Evolutionary conservation across 192 early-diverging fungal genomes (phyloP), one percentile per base, ranked within the genome.

Genomic region (Nowakowskiella sp.): DNA sequence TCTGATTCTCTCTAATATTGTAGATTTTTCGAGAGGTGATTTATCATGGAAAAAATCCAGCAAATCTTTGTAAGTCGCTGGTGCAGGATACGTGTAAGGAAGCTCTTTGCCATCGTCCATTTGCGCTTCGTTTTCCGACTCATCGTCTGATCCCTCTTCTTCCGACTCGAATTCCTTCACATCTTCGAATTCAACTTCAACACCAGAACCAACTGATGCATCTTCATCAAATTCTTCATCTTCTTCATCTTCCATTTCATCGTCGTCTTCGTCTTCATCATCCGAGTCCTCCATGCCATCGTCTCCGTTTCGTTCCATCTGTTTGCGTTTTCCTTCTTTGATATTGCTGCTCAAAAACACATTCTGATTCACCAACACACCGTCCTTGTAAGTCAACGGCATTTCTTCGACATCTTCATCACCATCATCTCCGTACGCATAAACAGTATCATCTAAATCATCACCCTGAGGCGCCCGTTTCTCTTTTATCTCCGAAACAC

Each of bases 41-140:
- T 86, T 77, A 33, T 67, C 71, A 22, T 81, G 61, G 5, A 91
- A 60, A 13, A 93, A 70, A 42, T 65, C 58, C 28, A 84, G 55
- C 51, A 94, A 88, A 31, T 88, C 73, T 16, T 64, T 67, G 47
- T 87, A 83, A 29, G 80, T 75, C 3, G 66, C 67, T 1, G 95
- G 95, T 26, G 88, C 90, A 0, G 72, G 57, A 60, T 94, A 95
- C 8, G 86, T 91, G 61, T 73, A 96, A 1, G 91, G 89, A 39
- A 94, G 54, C 52, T 87, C 85, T 6, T 39, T 46, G 19, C 44
- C 65, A 22, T 55, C 66, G 22, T 52, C 57, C 58, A 49, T 51
- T 5, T 58, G 39, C 21, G 22, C 28, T n/a, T n/a, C n/a, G n/a
- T n/a, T n/a, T n/a, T n/a, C 66, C 64, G 80, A 85, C 46, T 87